These are phyloP conservation scores for Tetrapisispora pingtungensis DNA, from an alignment of 805 yeast genomes.

Conservation along the genomic window DNA sequence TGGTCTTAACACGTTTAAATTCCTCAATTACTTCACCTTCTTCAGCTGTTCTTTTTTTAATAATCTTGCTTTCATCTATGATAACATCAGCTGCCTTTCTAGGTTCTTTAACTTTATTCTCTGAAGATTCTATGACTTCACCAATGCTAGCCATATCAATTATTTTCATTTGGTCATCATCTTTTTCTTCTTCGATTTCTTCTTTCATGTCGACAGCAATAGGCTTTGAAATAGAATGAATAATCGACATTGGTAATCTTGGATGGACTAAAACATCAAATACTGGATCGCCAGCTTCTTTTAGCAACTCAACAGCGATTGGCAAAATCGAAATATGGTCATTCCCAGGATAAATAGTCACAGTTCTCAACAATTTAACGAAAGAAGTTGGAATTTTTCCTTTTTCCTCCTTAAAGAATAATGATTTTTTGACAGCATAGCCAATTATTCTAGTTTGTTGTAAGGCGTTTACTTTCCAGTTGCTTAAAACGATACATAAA, in stretches of 20 bases:
- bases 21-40: slow-evolving; percentile 6
- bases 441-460: slow-evolving; percentile 50
- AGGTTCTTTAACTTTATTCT: slow-evolving; percentile 2
- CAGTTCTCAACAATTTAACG: slow-evolving; percentile 37
- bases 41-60: slow-evolving; percentile 10
- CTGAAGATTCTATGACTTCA: background rate
- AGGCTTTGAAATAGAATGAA: slow-evolving; percentile 16
- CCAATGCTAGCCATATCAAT: background rate
- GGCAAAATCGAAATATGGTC: slow-evolving; percentile 62
- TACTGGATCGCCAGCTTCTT: slow-evolving; percentile 36
- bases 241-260: slow-evolving; percentile 48
- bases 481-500: slow-evolving; percentile 38
- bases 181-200: slow-evolving; percentile 6
- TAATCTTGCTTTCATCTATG: slow-evolving; percentile 4
- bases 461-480: slow-evolving; percentile 47
- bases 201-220: background rate
- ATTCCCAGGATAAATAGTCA: slow-evolving; percentile 60
- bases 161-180: background rate
- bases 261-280: slow-evolving; percentile 62
- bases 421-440: slow-evolving; percentile 33
- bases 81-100: slow-evolving; percentile 4
- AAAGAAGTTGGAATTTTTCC: slow-evolving; percentile 23
- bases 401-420: slow-evolving; percentile 22
- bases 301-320: slow-evolving; percentile 45
- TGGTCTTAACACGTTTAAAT: slow-evolving; percentile 4